Base-by-base conservation (phyloP, 176 grass and related monocot species). In the Alopecurus myosuroides region DNA sequence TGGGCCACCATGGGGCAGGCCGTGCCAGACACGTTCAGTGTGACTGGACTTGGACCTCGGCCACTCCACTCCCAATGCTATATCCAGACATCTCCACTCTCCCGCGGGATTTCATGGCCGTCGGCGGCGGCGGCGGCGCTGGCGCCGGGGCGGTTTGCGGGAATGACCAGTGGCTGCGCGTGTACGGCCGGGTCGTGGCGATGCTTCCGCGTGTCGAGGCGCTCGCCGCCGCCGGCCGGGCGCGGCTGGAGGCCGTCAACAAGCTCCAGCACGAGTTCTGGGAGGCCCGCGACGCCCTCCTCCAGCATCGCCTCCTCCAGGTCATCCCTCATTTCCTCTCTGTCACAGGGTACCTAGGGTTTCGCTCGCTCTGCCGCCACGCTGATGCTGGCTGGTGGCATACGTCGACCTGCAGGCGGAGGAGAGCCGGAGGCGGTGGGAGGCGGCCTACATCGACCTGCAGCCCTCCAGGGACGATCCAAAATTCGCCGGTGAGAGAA, bases 161-260 rank as follows among this genome's bases (percentile, higher is more conserved):
- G 33, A 29, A 0, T 25, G 29, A 36, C 0, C 53, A 88, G 19
- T 86, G 86, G 86, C 44, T 39, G 18, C 60, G 69, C 9, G 58
- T 80, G 30, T 91, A 73, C 46, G 18, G 64, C 37, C 26, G 76
- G 15, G 34, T 91, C 22, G 77, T 53, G 12, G 29, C 46, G 80
- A 26, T 88, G 71, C n/a, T n/a, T n/a, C n/a, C n/a, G n/a, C n/a
- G 45, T 85, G 39, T 26, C 62, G 72, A 87, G 70, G 78, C 48
- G 23, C 56, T 77, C 75, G 11, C 82, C 67, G 78, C 20, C 19
- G 28, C 29, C 35, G 87, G 88, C 61, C 82, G 75, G 42, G 13
- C 26, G 13, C 80, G 55, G 42, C 58, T 83, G 69, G 29, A 62
- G 42, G 17, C 34, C 10, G 85, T 79, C 13, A 13, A 63, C 60